Conservation (phyloP, 1,139 yeast genomes). For the Pichia sp. region DNA sequence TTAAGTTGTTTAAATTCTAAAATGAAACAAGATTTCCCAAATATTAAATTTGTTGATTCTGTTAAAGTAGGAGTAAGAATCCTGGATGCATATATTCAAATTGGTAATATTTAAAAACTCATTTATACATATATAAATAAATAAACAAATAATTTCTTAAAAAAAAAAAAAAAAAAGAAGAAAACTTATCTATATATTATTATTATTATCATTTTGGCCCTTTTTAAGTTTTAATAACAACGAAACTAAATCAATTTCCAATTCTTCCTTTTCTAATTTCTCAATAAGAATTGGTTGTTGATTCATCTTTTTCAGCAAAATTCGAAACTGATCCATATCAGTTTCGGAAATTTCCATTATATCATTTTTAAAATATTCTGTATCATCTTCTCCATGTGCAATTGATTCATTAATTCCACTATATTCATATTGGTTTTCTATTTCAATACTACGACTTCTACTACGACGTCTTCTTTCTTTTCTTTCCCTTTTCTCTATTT, state of each 20-base stretch:
- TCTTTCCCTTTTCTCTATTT: constrained; percentile 1
- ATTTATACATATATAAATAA: neutral
- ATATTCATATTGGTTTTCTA: neutral
- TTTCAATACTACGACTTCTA: constrained; percentile 1
- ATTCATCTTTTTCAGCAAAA: constrained; percentile 6
- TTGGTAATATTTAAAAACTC: constrained; percentile 13
- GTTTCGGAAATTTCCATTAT: neutral
- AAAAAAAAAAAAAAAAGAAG: too few species aligned
- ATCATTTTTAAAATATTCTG: neutral
- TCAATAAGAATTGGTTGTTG: neutral
- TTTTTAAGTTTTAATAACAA: constrained; percentile 12
- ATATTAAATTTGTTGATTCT: constrained; percentile 47
- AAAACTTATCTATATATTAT: too few species aligned
- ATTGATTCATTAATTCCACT: neutral
- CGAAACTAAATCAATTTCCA: constrained; percentile 7
- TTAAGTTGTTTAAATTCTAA: constrained; percentile 52
- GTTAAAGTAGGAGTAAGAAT: constrained; percentile 51
- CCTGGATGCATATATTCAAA: constrained; percentile 32
- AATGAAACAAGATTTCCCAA: constrained; percentile 37
- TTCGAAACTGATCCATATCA: constrained; percentile 9
- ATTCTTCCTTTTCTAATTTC: constrained; percentile 4
- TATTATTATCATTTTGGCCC: too few species aligned
- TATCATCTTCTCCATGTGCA: neutral
- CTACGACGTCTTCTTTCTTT: constrained; percentile 1
- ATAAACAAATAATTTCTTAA: too few species aligned